Percentiles rank a stretch among this genome's conserved stretches.
Evolutionary conservation across 169 alveolate species (phyloP).

Genomic region (Eimeria sp.): DNA sequence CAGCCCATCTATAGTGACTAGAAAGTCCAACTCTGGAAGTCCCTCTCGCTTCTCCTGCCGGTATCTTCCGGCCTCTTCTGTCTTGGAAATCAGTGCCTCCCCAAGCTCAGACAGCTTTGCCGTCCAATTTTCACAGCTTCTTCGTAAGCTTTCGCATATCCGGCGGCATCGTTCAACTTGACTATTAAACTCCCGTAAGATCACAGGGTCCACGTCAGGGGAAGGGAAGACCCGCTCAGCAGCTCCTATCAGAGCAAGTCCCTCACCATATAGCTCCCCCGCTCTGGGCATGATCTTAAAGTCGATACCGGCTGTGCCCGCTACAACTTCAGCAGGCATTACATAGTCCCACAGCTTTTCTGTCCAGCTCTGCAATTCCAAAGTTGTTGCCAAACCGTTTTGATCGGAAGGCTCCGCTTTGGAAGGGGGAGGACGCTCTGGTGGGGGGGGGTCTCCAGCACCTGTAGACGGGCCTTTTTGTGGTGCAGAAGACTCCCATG

Average conservation of each 20-base stretch:
- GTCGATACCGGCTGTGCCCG: no score
- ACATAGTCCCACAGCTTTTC: neutral
- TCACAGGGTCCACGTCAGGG: neutral
- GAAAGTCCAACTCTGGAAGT: neutral
- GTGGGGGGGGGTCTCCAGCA: slow-evolving; percentile 2
- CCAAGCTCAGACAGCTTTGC: neutral
- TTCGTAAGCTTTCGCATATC: neutral
- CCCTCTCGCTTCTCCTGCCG: neutral
- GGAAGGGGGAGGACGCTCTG: neutral
- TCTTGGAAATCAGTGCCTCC: neutral
- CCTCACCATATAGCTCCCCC: neutral
- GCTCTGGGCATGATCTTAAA: neutral
- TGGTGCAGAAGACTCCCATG: neutral
- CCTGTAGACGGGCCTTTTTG: neutral
- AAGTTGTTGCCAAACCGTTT: neutral
- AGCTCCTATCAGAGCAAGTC: neutral
- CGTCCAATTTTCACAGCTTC: neutral
- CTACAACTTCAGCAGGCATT: neutral
- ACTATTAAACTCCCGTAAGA: neutral
- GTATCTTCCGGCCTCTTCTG: neutral
- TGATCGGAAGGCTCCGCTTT: neutral
- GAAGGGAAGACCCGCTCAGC: neutral
- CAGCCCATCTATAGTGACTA: neutral
- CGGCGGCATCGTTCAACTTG: neutral
- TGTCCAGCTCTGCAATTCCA: neutral